Evolutionary conservation across 202 grass and related monocot species (phyloP).

Genomic region (Tripidium arundinaceum): DNA sequence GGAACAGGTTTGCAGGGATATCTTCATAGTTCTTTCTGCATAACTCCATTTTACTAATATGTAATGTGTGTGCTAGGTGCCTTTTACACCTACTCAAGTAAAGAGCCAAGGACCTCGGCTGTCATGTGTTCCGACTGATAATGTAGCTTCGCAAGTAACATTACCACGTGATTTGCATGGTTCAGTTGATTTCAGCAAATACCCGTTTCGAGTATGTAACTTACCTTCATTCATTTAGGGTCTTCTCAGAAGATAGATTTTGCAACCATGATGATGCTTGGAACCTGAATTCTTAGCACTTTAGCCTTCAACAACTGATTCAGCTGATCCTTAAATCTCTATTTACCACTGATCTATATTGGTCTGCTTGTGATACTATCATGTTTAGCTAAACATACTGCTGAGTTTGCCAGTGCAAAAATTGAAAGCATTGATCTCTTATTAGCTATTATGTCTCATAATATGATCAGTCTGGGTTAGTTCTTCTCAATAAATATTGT

Average conservation of each 20-base stretch:
- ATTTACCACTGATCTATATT: conserved; percentile 5
- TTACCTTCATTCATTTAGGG: conserved; percentile 20
- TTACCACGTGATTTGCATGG: conserved; percentile 75
- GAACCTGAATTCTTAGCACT: background rate
- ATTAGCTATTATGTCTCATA: conserved; percentile 5
- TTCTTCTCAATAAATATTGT: background rate
- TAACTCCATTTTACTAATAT: conserved; percentile 27
- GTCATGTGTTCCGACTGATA: conserved; percentile 31
- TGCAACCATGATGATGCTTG: conserved; percentile 23
- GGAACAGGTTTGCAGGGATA: conserved; percentile 65
- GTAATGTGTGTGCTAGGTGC: conserved; percentile 50
- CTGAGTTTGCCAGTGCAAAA: background rate
- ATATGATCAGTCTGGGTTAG: background rate
- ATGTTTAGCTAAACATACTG: background rate
- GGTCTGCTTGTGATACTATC: background rate
- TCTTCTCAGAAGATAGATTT: conserved; percentile 28
- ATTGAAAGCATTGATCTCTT: background rate
- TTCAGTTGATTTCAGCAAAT: conserved; percentile 88
- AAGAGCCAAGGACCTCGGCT: conserved; percentile 59
- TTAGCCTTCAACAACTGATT: conserved; percentile 19
- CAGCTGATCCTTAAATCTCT: conserved; percentile 20
- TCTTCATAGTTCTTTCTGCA: conserved; percentile 17
- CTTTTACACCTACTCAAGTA: conserved; percentile 82
- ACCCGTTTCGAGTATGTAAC: conserved; percentile 81
- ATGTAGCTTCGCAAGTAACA: conserved; percentile 65